These are phyloP conservation scores for Myriangium duriaei DNA, from an alignment of 2,329 filamentous ascomycete species.

Conservation along the genomic window DNA sequence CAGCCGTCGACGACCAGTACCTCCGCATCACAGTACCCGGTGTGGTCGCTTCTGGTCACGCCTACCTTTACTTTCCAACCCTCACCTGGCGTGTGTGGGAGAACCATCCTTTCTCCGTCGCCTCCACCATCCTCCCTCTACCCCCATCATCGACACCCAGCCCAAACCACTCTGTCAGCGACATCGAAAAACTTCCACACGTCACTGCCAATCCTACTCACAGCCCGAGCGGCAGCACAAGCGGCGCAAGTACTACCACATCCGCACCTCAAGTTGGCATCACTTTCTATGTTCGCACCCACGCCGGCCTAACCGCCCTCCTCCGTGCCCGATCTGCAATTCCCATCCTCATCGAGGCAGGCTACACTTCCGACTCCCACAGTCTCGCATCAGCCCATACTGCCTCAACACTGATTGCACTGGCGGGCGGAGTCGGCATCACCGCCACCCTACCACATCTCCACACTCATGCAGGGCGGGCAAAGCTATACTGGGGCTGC, in stretches of 20 bases:
- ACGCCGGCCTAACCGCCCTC: neutral
- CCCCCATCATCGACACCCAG: too few species aligned
- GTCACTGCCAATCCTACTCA: neutral
- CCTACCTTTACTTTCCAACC: constrained; percentile 40
- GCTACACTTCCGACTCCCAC: neutral
- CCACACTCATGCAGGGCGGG: neutral
- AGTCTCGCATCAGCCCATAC: neutral
- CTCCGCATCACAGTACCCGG: constrained; percentile 33
- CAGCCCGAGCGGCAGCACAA: neutral
- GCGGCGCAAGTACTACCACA: neutral
- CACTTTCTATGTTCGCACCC: neutral
- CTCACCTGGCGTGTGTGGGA: constrained; percentile 34
- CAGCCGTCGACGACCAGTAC: constrained; percentile 20
- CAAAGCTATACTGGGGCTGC: neutral
- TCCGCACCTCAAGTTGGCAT: too few species aligned
- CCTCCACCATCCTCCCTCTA: constrained; percentile 9
- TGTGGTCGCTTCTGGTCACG: constrained; percentile 26
- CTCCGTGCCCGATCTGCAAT: neutral
- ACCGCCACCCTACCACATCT: neutral
- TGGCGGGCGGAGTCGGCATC: neutral
- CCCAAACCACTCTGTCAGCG: neutral
- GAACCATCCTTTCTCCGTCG: constrained; percentile 42
- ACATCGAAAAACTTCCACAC: neutral
- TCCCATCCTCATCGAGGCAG: neutral
- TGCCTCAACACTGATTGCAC: neutral